phyloP scores from a whole-genome alignment of 2,329 filamentous ascomycete genomes.

The Arthroderma sp. region DNA sequence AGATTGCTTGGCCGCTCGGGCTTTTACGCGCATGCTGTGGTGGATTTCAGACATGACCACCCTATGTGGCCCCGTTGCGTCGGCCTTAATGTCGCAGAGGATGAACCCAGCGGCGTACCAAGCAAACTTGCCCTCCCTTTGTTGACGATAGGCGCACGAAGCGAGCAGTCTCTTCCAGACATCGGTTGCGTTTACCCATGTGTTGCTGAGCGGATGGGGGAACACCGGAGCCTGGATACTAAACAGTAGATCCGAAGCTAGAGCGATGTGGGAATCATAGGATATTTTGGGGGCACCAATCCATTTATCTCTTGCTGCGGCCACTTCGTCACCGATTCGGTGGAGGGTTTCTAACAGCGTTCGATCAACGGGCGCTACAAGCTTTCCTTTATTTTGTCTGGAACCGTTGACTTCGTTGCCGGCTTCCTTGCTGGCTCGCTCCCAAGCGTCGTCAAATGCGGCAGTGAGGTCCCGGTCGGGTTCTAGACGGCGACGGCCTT shows the following conservation, averaged over 20 bases:
- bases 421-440: slow-evolving; percentile 12
- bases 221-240: slow-evolving; percentile 19
- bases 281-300: slow-evolving; percentile 4
- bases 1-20: slow-evolving; percentile 5
- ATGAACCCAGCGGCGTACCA: slow-evolving; percentile 17
- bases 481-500: slow-evolving; percentile 9
- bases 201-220: slow-evolving; percentile 22
- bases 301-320: slow-evolving; percentile 14
- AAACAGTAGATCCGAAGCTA: slow-evolving; percentile 18
- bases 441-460: slow-evolving; percentile 18
- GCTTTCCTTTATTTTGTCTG: not conserved
- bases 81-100: slow-evolving; percentile 20
- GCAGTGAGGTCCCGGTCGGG: slow-evolving; percentile 25
- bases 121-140: slow-evolving; percentile 5
- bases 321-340: slow-evolving; percentile 13
- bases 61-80: slow-evolving; percentile 5
- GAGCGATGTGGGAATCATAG: slow-evolving; percentile 15
- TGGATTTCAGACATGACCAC: slow-evolving; percentile 5
- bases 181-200: slow-evolving; percentile 21
- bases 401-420: not conserved
- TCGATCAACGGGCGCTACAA: not conserved
- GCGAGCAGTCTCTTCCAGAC: slow-evolving; percentile 27
- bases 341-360: slow-evolving; percentile 13
- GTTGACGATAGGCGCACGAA: slow-evolving; percentile 23
- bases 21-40: slow-evolving; percentile 4